phyloP scores from a whole-genome alignment of 2,329 filamentous ascomycete species.

The Pezicula neosporulosa region DNA sequence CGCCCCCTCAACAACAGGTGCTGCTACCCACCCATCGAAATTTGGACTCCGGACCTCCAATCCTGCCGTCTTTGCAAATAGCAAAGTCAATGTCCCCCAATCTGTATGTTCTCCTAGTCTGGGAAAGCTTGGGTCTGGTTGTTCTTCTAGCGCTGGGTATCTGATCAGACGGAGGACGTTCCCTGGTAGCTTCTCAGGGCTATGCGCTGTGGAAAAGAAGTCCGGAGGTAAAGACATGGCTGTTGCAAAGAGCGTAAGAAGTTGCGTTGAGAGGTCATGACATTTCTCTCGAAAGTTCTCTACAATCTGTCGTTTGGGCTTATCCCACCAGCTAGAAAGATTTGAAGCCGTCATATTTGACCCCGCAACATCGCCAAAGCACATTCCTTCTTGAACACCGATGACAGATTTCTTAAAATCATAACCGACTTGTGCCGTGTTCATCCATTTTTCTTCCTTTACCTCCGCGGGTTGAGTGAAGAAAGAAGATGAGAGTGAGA shows the following conservation, averaged over 20 bases:
- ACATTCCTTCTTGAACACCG: background rate
- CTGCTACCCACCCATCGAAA: background rate
- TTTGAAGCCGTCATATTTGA: background rate
- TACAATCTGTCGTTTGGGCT: background rate
- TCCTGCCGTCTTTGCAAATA: background rate
- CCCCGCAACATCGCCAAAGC: background rate
- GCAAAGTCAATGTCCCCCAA: background rate
- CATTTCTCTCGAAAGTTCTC: background rate
- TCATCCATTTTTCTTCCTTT: background rate
- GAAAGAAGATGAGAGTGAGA: background rate
- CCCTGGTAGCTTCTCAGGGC: background rate
- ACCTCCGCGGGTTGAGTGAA: background rate
- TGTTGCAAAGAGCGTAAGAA: background rate
- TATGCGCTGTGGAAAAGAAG: no score
- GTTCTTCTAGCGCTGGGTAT: background rate
- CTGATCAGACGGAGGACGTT: background rate
- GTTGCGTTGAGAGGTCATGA: background rate
- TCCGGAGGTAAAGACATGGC: background rate
- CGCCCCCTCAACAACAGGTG: background rate
- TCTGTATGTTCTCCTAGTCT: background rate
- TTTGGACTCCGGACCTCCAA: background rate
- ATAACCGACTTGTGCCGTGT: background rate
- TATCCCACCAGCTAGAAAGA: background rate
- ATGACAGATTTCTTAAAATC: background rate
- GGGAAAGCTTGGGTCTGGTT: background rate